Base-by-base conservation (phyloP, 2,329 filamentous ascomycete species). In the Blastomyces parvus region DNA sequence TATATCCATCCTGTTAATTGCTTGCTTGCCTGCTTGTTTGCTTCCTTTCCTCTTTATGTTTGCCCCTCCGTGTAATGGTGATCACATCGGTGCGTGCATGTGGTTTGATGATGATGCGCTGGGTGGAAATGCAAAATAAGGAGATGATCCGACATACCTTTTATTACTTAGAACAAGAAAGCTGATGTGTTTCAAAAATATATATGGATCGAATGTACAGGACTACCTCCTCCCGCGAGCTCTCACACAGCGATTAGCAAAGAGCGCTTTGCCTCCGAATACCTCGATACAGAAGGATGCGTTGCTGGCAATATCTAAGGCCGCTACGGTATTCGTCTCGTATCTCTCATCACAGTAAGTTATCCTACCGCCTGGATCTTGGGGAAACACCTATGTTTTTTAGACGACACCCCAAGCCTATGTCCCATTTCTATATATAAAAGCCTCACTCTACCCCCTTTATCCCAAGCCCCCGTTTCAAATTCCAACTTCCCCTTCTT, bases 201-300 rank as follows among this genome's bases (percentile, higher is more conserved):
- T 57, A 13, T 33, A 25, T 25, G 48, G 48, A 52, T 27, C 22
- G 9, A 36, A 40, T 40, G 14, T 65, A 59, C 64, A 84, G 83
- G 85, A 87, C 67, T 83, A 86, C 66, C 82, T 82, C 63, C 80
- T 88, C 50, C 85, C 85, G 22, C 84, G 84, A 65, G 83, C 84
- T 5, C 81, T 86, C 71, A 82, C 86, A 33, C 79, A 83, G 62
- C 81, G 85, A 33, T 80, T 87, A 25, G 83, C 84, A 14, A 86
- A 86, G 73, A 82, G 84, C 63, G 84, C 86, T 7, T 77, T 87
- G 3, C 85, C 85, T 0, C 79, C 85, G 4, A 87, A 87, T 72
- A 87, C 85, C 19, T 81, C 83, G 58, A 84, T 88, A 50, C 83
- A 86, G 69, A 86, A 86, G 74, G 85, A 88, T 74, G 85, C 85